Conservation (phyloP, 1,284 basidiomycete species). For the Porogramme epimiltina region DNA sequence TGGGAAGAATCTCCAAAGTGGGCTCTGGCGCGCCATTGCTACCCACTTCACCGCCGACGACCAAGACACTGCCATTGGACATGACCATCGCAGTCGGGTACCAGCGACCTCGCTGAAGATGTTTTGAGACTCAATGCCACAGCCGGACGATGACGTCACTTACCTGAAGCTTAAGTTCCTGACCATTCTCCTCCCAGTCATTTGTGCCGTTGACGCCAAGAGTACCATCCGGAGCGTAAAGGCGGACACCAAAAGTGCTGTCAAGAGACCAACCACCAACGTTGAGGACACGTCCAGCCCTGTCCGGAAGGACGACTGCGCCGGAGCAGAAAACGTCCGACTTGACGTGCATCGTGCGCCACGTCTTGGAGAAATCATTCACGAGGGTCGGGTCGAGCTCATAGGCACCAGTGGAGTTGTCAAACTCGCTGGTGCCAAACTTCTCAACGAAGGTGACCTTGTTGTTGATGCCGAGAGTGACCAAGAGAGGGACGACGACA, state of each 20-base stretch:
- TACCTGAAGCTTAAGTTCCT: conserved; percentile 54
- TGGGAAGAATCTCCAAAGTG: conserved; percentile 62
- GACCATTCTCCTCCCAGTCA: conserved; percentile 66
- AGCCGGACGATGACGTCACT: conserved; percentile 5
- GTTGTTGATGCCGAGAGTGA: conserved; percentile 75
- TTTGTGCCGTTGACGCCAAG: conserved; percentile 63
- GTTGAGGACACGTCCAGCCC: conserved; percentile 65
- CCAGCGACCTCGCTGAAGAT: conserved; percentile 61
- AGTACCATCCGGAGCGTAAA: conserved; percentile 62
- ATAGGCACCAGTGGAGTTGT: conserved; percentile 75
- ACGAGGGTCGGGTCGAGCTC: conserved; percentile 67
- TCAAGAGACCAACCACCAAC: conserved; percentile 68
- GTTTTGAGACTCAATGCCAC: background rate
- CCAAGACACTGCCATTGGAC: conserved; percentile 69
- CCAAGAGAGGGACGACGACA: conserved; percentile 68
- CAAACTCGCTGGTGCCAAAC: conserved; percentile 48
- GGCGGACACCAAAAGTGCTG: conserved; percentile 67
- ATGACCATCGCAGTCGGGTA: conserved; percentile 69
- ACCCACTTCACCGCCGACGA: conserved; percentile 75
- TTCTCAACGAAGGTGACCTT: conserved; percentile 81
- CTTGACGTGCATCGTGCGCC: conserved; percentile 74
- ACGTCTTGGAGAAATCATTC: conserved; percentile 54
- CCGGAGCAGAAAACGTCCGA: conserved; percentile 78
- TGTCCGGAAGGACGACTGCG: conserved; percentile 73
- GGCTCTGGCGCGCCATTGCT: conserved; percentile 66